phyloP scores from a whole-genome alignment of 768 basidiomycete species.

The Auricularia auricula-judae region DNA sequence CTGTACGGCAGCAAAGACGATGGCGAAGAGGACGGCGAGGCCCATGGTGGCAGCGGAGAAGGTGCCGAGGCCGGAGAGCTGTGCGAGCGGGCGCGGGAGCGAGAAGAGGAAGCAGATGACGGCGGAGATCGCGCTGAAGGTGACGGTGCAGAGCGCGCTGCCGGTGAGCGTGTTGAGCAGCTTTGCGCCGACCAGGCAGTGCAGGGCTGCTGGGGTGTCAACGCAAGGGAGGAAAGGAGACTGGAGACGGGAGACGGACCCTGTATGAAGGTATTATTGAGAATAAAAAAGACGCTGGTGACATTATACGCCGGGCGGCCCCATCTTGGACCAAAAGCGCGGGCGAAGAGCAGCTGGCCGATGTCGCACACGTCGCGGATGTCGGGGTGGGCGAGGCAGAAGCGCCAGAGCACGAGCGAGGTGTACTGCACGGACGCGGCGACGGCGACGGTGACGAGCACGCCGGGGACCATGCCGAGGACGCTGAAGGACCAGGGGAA shows the following conservation, averaged over 20 bases:
- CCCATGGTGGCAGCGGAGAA: conserved; percentile 35
- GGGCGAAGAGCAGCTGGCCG: conserved; percentile 34
- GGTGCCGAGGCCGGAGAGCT: conserved; percentile 29
- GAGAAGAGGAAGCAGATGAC: conserved; percentile 30
- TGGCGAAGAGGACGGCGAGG: conserved; percentile 31
- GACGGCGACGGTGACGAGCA: conserved; percentile 30
- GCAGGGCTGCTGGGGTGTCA: conserved; percentile 21
- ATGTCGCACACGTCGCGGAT: conserved; percentile 42
- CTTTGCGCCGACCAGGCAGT: conserved; percentile 35
- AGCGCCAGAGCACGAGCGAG: conserved; percentile 36
- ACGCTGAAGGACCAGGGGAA: conserved; percentile 27
- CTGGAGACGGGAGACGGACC: conserved; percentile 16
- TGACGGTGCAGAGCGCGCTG: conserved; percentile 30
- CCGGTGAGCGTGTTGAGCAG: conserved; percentile 35
- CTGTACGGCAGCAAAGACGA: conserved; percentile 31
- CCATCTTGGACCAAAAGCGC: conserved; percentile 16
- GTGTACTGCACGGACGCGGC: conserved; percentile 33
- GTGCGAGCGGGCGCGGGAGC: conserved; percentile 32
- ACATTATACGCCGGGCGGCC: conserved; percentile 33
- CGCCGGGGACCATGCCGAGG: conserved; percentile 32
- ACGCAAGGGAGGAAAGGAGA: neutral
- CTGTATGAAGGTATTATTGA: conserved; percentile 48
- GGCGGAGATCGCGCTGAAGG: conserved; percentile 26
- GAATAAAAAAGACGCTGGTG: conserved; percentile 39
- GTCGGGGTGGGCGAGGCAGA: conserved; percentile 38